Percentiles rank a stretch among this genome's conserved stretches.
Evolutionary conservation across 1,139 yeast species (phyloP).

Genomic region (Hemisphaericaspora xylanilytica): DNA sequence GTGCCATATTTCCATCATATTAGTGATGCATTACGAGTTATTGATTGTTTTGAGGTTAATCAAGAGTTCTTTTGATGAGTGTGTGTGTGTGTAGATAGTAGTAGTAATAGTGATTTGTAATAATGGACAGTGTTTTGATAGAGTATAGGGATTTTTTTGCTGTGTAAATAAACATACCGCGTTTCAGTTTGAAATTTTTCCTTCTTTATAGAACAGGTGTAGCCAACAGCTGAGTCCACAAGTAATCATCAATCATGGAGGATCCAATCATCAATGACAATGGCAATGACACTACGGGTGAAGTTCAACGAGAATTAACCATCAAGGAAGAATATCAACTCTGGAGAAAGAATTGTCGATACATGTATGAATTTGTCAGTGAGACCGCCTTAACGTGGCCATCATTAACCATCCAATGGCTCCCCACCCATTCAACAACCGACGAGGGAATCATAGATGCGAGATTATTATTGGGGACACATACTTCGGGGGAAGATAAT

Average conservation of each 20-base stretch:
- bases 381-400: constrained; percentile 84
- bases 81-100: neutral
- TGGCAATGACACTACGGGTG: constrained; percentile 20
- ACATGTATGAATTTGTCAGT: constrained; percentile 76
- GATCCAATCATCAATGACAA: constrained; percentile 5
- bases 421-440: constrained; percentile 47
- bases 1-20: constrained; percentile 42
- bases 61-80: constrained; percentile 1
- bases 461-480: constrained; percentile 72
- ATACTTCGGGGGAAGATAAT: constrained; percentile 76
- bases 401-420: constrained; percentile 73
- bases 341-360: constrained; percentile 78
- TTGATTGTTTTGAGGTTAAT: constrained; percentile 34
- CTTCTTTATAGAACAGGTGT: too few relatives aligned
- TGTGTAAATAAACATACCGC: constrained; percentile 1
- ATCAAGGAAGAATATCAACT: constrained; percentile 69
- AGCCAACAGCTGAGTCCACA: too few relatives aligned
- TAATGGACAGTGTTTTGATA: neutral
- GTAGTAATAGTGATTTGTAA: too few relatives aligned
- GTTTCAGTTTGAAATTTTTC: too few relatives aligned
- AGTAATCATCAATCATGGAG: constrained; percentile 5
- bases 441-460: constrained; percentile 40
- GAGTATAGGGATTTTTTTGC: neutral
- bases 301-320: constrained; percentile 35
- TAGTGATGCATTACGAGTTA: constrained; percentile 41